Evolutionary conservation across 1,284 basidiomycete genomes (phyloP), one percentile per base, ranked within the genome.

Genomic region (Fomitopsis palustris): DNA sequence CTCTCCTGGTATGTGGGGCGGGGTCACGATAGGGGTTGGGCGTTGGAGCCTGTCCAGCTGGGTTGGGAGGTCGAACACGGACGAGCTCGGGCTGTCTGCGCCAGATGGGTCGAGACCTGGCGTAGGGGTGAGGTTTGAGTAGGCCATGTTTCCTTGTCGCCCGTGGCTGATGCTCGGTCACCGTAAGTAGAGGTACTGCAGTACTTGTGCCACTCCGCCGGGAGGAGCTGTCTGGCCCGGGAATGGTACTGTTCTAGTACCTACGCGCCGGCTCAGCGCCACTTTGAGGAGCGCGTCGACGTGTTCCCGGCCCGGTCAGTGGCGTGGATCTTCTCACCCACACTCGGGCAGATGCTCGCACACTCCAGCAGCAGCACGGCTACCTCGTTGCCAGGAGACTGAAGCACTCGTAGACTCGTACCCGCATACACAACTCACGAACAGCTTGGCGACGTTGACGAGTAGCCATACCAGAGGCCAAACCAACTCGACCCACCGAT

Each of bases 11-110:
- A 27, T 54, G 10, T 51, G 55, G 2, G n/a, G n/a, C n/a, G n/a
- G n/a, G n/a, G n/a, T n/a, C n/a, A n/a, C n/a, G n/a, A n/a, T n/a
- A n/a, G n/a, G n/a, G n/a, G 54, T 49, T 25, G 61, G 58, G 8
- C 55, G 55, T 7, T 55, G 61, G 16, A 38, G 17, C 8, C 53
- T 41, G 17, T 60, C 41, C 4, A 66, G 59, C 58, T 83, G 83
- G 17, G 77, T 79, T 14, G 88, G 87, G 27, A 90, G 76, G 70
- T 90, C 88, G 67, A 90, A 90, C 35, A 88, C 81, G 25, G 87
- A 88, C 5, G 87, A 90, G 49, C 83, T 79, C 38, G 85, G 85
- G 63, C 85, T 88, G 53, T 81, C 78, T 27, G 61, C 64, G 29
- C 64, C 65, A 21, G 62, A 38, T 38, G 42, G 39, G 31, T 56